Evolutionary conservation across 768 basidiomycete genomes (phyloP), one percentile per base, ranked within the genome.

Genomic region (Pilatotrama ljubarskyi): DNA sequence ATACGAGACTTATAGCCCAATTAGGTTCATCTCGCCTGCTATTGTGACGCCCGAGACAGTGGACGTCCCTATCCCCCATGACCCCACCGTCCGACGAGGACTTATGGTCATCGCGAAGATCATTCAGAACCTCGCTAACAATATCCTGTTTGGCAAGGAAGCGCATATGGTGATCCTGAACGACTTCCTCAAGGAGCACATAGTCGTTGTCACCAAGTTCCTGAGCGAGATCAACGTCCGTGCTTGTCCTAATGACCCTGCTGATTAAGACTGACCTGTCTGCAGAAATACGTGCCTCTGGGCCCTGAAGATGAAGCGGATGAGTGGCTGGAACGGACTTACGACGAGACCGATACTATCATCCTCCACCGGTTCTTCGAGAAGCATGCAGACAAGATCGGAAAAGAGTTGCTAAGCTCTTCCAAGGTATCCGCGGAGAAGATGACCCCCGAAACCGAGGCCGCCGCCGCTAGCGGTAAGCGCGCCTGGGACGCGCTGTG

Each of bases 71-170:
- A 68, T 93, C 0, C 89, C 91, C 0, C 88, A 87, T 37, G 75
- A 79, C 40, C 32, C 66, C 1, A 78, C 82, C 26, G 79, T 91
- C 52, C 87, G 91, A 17, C 85, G 90, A 41, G 93, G 91, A 17
- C 77, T 96, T 14, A 87, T 91, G 80, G 77, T 91, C 47, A 88
- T 97, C 63, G 91, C 93, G 43, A 97, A 95, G 75, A 86, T 95
- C 57, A 87, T 97, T 46, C 94, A 96, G 73, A 95, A 93, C 68
- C 75, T 97, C 29, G 94, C 94, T 18, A 98, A 97, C 75, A 96
- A 97, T 66, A 88, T 95, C 49, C 86, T 92, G 68, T 96, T 96
- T 65, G 92, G 90, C 11, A 95, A 95, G 72, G 94, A 96, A 67
- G 83, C 85, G 3, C 87, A 93, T 67, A 93, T 95, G 91, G 84